Evolutionary conservation across 352 stramenopile genomes (phyloP).

Genomic region (Phytophthora multivora): DNA sequence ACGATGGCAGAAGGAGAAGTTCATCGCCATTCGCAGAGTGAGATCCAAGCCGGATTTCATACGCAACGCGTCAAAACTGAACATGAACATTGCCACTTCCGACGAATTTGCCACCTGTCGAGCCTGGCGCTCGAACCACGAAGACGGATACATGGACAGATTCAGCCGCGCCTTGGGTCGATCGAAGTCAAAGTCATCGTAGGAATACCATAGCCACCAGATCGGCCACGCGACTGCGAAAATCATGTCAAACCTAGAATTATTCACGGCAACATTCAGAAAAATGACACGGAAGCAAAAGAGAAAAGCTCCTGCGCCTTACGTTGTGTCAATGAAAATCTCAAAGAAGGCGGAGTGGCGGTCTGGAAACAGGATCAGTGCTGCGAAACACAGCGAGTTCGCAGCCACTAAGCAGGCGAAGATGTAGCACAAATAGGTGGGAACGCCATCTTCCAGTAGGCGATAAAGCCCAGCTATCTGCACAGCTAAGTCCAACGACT

Average conservation of each 20-base stretch:
- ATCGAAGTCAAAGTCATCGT: constrained; percentile 20
- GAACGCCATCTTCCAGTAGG: constrained; percentile 19
- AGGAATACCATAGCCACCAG: constrained; percentile 19
- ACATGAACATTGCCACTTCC: constrained; percentile 19
- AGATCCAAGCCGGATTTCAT: constrained; percentile 16
- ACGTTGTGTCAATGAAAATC: constrained; percentile 23
- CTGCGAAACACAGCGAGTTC: constrained; percentile 16
- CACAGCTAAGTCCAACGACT: constrained; percentile 13
- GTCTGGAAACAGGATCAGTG: constrained; percentile 7
- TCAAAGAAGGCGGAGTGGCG: constrained; percentile 22
- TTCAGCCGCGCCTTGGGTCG: constrained; percentile 14
- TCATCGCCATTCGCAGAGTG: constrained; percentile 23
- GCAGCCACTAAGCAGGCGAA: constrained; percentile 13
- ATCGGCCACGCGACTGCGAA: constrained; percentile 11
- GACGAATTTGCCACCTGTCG: constrained; percentile 15
- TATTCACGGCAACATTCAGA: background rate
- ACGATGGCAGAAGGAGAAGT: constrained; percentile 21
- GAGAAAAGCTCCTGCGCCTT: background rate
- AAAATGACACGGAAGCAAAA: background rate
- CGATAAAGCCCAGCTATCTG: constrained; percentile 12
- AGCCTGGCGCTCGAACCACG: constrained; percentile 14
- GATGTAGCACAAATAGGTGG: constrained; percentile 13
- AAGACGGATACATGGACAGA: constrained; percentile 1
- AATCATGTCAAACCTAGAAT: constrained; percentile 14
- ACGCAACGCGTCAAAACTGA: constrained; percentile 29